phyloP scores from a whole-genome alignment of 805 yeast genomes.

The Wickerhamomyces hampshirensis region DNA sequence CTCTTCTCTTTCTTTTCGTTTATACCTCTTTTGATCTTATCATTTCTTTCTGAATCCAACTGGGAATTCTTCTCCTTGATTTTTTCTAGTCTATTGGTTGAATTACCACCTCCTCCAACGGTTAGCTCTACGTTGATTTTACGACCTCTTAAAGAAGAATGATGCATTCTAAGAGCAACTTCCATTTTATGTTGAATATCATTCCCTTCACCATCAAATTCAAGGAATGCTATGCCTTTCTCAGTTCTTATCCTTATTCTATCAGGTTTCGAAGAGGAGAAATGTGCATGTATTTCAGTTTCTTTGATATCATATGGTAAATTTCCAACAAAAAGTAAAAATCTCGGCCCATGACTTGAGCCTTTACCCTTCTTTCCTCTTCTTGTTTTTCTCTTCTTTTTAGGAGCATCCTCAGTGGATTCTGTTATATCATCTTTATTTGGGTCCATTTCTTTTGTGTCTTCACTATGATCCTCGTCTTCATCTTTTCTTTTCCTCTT shows the following conservation, averaged over 20 bases:
- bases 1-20: constrained; percentile 28
- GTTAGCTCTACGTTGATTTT: constrained; percentile 94
- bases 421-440: constrained; percentile 18
- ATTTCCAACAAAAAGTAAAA: constrained; percentile 85
- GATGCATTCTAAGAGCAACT: constrained; percentile 80
- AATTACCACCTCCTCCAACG: constrained; percentile 97
- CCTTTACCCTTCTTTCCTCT: constrained; percentile 73
- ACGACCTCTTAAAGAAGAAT: constrained; percentile 59
- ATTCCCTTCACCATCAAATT: constrained; percentile 51
- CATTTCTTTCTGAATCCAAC: constrained; percentile 63
- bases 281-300: constrained; percentile 62
- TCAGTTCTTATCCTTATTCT: constrained; percentile 73
- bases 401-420: constrained; percentile 27
- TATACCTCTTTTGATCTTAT: constrained; percentile 46
- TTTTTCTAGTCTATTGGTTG: constrained; percentile 60
- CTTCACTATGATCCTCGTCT: constrained; percentile 16
- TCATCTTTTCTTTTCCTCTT: constrained; percentile 18
- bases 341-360: constrained; percentile 49
- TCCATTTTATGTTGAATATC: constrained; percentile 80
- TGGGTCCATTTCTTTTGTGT: constrained; percentile 10
- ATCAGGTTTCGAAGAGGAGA: constrained; percentile 69
- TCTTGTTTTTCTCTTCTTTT: constrained; percentile 70
- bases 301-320: constrained; percentile 69
- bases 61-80: constrained; percentile 75
- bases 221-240: constrained; percentile 90